Evolutionary conservation across 2,329 filamentous ascomycete genomes (phyloP).

Genomic region (Colletotrichum sansevieriae): DNA sequence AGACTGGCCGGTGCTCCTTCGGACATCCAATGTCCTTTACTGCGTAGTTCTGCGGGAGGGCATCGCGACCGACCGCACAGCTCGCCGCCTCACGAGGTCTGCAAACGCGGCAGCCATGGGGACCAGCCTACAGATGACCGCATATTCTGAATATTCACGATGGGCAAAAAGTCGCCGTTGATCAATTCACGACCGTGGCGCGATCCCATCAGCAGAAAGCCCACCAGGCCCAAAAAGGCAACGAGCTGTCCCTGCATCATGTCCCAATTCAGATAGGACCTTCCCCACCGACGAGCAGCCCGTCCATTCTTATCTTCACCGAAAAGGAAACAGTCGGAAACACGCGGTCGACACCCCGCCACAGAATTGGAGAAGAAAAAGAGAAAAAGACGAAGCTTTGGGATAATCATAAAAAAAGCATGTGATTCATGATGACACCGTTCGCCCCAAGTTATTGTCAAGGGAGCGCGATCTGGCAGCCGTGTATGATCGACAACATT

Average conservation of each 20-base stretch:
- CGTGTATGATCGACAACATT: background rate
- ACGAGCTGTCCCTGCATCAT: slow-evolving; percentile 40
- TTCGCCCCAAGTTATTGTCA: background rate
- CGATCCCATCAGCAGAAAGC: slow-evolving; percentile 9
- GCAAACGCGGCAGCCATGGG: background rate
- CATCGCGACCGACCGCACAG: background rate
- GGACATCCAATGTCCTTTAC: background rate
- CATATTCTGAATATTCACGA: no score
- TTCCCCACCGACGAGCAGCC: slow-evolving; percentile 14
- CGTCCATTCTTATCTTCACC: background rate
- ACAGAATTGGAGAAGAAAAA: background rate
- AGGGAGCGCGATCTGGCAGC: background rate
- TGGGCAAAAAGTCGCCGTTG: background rate
- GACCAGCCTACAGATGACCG: no score
- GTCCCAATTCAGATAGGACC: slow-evolving; percentile 33
- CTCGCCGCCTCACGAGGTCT: background rate
- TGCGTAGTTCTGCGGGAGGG: background rate
- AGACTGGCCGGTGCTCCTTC: background rate
- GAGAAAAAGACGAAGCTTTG: background rate
- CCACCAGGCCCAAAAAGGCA: slow-evolving; percentile 37
- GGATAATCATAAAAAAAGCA: background rate
- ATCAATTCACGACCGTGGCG: background rate
- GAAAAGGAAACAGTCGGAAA: slow-evolving; percentile 22
- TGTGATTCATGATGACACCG: background rate
- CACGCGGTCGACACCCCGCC: slow-evolving; percentile 17